phyloP scores from a whole-genome alignment of 352 stramenopile genomes.

The Globisporangium orthogonon region DNA sequence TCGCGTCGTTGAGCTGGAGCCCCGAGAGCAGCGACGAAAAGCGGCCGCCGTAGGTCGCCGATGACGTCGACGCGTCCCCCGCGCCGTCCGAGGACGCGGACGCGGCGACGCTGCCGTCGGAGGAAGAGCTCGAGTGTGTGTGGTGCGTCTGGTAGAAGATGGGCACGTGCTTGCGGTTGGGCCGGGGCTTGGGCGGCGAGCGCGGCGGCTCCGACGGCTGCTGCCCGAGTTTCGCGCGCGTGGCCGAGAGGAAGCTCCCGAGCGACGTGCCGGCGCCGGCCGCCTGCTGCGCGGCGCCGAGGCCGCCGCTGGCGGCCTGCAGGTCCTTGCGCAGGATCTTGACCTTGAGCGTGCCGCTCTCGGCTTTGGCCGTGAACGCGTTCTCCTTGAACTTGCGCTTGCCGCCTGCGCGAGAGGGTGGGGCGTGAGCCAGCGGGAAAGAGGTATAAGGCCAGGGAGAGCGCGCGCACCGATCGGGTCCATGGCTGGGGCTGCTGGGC shows the following conservation, averaged over 20 bases:
- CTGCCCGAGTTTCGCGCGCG: conserved; percentile 1
- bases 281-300: background rate
- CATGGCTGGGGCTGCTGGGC: background rate
- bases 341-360: conserved; percentile 69
- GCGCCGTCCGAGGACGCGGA: conserved; percentile 24
- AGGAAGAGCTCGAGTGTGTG: conserved; percentile 21
- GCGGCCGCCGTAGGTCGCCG: conserved; percentile 16
- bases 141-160: conserved; percentile 69
- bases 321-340: conserved; percentile 70
- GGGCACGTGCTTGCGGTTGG: conserved; percentile 79
- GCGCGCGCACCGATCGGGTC: conserved; percentile 12
- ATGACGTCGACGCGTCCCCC: conserved; percentile 13
- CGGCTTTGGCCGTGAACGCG: conserved; percentile 64
- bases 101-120: conserved; percentile 22
- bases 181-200: conserved; percentile 63
- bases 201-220: conserved; percentile 7
- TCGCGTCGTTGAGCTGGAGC: conserved; percentile 19
- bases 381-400: conserved; percentile 79
- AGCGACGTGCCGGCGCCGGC: conserved; percentile 1
- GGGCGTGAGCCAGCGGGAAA: background rate
- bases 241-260: conserved; percentile 6
- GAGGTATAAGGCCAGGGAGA: background rate
- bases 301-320: background rate
- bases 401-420: conserved; percentile 16
- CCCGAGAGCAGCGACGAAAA: conserved; percentile 24